These are phyloP conservation scores for Xylaria hypoxylon DNA, from an alignment of 2,329 filamentous ascomycete species.

Conservation along the genomic window DNA sequence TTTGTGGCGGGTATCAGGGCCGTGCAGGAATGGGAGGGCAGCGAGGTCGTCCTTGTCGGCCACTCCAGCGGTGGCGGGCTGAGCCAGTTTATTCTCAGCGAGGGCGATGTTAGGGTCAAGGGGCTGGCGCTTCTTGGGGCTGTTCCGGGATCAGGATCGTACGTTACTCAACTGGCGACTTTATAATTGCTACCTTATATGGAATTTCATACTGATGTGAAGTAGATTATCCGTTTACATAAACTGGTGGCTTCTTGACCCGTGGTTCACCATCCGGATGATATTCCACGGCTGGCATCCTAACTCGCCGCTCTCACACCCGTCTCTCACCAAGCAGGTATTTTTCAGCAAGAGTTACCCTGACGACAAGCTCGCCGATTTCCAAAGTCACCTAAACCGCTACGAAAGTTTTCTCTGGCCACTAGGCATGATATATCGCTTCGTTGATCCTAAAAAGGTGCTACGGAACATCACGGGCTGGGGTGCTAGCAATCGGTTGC, in stretches of 20 bases:
- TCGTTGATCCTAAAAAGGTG: slow-evolving; percentile 57
- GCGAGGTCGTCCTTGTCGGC: slow-evolving; percentile 59
- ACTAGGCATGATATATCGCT: slow-evolving; percentile 59
- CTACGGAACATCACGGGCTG: slow-evolving; percentile 53
- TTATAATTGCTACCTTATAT: too few relatives aligned
- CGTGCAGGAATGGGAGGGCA: slow-evolving; percentile 50
- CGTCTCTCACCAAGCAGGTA: slow-evolving; percentile 58
- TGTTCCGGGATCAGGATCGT: slow-evolving; percentile 63
- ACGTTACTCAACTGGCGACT: slow-evolving; percentile 42
- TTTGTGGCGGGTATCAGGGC: slow-evolving; percentile 57
- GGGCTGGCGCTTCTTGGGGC: slow-evolving; percentile 61
- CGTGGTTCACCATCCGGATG: slow-evolving; percentile 60
- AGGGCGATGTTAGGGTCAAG: slow-evolving; percentile 55
- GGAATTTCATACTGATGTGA: slow-evolving; percentile 25
- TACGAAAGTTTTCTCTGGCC: slow-evolving; percentile 68
- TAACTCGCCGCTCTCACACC: slow-evolving; percentile 64
- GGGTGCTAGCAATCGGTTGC: slow-evolving; percentile 49
- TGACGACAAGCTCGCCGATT: slow-evolving; percentile 54
- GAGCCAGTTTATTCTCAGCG: slow-evolving; percentile 61
- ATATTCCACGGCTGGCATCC: slow-evolving; percentile 61
- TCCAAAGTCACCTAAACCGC: slow-evolving; percentile 57
- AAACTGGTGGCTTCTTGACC: slow-evolving; percentile 61
- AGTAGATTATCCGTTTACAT: slow-evolving; percentile 54
- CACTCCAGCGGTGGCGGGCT: slow-evolving; percentile 66
- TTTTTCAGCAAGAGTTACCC: slow-evolving; percentile 63